Conservation (phyloP, 768 basidiomycete species). For the Chalciporus piperatus region DNA sequence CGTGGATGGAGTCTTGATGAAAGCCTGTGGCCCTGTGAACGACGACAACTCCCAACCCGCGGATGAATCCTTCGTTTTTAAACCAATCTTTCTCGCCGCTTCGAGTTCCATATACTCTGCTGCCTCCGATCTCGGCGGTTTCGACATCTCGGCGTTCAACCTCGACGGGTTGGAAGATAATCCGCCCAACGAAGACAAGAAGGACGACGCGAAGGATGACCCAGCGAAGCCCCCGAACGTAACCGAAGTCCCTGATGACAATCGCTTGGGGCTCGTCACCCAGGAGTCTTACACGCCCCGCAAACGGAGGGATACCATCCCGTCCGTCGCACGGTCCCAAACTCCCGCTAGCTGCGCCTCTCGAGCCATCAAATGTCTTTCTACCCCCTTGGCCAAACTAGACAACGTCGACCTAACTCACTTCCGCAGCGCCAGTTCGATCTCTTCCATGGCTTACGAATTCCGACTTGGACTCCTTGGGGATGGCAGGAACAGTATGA, state of each 20-base stretch:
- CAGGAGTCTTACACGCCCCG: slow-evolving; percentile 2
- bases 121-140: background rate
- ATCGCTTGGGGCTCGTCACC: background rate
- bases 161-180: slow-evolving; percentile 6
- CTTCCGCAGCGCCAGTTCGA: slow-evolving; percentile 17
- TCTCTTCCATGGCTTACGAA: slow-evolving; percentile 29
- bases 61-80: background rate
- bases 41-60: background rate
- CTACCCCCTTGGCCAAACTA: slow-evolving; percentile 17
- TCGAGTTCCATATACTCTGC: background rate
- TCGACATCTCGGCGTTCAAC: slow-evolving; percentile 3
- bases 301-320: slow-evolving; percentile 14
- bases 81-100: background rate
- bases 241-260: slow-evolving; percentile 1
- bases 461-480: slow-evolving; percentile 23
- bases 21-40: slow-evolving; percentile 14
- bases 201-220: background rate
- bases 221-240: background rate
- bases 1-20: slow-evolving; percentile 16
- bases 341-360: background rate
- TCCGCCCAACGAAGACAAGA: background rate
- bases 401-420: slow-evolving; percentile 13
- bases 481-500: slow-evolving; percentile 20
- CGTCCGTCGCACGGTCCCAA: background rate
- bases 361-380: slow-evolving; percentile 11